Conservation (phyloP, 371 early-diverging fungal species). For the Mortierella sp. region DNA sequence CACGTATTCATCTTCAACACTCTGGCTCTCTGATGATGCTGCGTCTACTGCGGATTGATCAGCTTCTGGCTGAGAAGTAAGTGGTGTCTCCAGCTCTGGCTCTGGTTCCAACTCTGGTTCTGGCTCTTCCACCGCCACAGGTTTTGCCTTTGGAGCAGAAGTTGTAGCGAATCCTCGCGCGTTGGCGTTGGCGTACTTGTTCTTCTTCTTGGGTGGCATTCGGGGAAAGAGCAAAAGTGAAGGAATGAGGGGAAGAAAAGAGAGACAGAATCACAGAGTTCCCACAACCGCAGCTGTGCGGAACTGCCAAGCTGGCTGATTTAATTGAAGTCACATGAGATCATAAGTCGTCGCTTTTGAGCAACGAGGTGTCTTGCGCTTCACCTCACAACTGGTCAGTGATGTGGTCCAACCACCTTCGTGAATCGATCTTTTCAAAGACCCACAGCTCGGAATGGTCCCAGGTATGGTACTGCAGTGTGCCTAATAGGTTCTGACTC, state of each 20-base stretch:
- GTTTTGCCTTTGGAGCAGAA: slow-evolving; percentile 52
- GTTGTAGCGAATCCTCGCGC: slow-evolving; percentile 58
- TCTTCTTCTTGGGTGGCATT: slow-evolving; percentile 56
- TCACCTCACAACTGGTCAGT: too few relatives aligned
- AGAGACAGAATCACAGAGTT: not conserved
- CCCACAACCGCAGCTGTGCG: too few relatives aligned
- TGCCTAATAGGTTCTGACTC: not conserved
- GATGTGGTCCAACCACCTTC: slow-evolving; percentile 2
- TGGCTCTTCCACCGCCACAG: slow-evolving; percentile 19
- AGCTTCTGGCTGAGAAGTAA: slow-evolving; percentile 9
- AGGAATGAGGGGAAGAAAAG: not conserved
- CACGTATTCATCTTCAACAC: slow-evolving; percentile 38
- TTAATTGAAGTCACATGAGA: not conserved
- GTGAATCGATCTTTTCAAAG: not conserved
- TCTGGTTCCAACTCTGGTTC: slow-evolving; percentile 12
- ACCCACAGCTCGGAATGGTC: slow-evolving; percentile 5
- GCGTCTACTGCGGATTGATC: slow-evolving; percentile 1
- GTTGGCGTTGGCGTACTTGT: slow-evolving; percentile 48
- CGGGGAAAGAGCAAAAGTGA: not conserved
- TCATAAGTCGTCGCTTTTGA: too few relatives aligned
- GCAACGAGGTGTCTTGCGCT: too few relatives aligned
- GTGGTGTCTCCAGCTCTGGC: slow-evolving; percentile 10
- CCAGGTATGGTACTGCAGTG: not conserved
- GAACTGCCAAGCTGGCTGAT: too few relatives aligned
- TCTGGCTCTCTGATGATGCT: slow-evolving; percentile 11